Conservation (phyloP, 768 basidiomycete genomes). For the Glaciozyma martinii region DNA sequence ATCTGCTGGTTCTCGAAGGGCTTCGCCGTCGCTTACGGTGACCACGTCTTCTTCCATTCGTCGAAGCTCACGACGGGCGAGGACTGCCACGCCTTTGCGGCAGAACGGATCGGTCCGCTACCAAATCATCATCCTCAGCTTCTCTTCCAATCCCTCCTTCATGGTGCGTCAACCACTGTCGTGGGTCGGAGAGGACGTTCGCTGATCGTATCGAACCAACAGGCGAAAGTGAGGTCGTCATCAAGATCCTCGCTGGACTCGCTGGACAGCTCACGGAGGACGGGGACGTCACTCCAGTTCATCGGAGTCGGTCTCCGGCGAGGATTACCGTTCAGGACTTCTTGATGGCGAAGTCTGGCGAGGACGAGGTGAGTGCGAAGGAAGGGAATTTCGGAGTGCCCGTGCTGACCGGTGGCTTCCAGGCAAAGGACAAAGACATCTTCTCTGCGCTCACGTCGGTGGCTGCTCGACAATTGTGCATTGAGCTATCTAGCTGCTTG, state of each 20-base stretch:
- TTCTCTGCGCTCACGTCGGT: conserved; percentile 7
- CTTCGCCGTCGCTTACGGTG: conserved; percentile 70
- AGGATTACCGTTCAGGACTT: conserved; percentile 3
- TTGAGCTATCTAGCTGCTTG: neutral
- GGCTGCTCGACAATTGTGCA: neutral
- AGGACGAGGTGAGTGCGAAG: neutral
- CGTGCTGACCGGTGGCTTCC: neutral
- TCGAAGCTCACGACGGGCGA: conserved; percentile 37
- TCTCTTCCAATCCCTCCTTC: conserved; percentile 40
- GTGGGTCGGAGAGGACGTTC: neutral
- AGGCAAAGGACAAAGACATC: conserved; percentile 1
- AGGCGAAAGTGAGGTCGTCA: conserved; percentile 81
- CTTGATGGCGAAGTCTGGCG: neutral
- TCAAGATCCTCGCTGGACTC: conserved; percentile 65
- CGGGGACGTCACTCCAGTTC: conserved; percentile 13
- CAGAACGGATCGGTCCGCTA: conserved; percentile 72
- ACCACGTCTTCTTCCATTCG: conserved; percentile 66
- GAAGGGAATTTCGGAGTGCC: neutral
- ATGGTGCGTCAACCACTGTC: conserved; percentile 10
- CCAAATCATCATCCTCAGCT: conserved; percentile 90
- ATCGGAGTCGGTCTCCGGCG: neutral
- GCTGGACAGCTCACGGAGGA: conserved; percentile 44
- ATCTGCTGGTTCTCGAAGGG: conserved; percentile 54
- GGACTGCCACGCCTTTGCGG: conserved; percentile 73
- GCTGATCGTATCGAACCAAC: neutral